Percentiles rank a stretch among this genome's conserved stretches.
phyloP scores from a whole-genome alignment of 805 yeast genomes.

The Isabelozyma gotoi region DNA sequence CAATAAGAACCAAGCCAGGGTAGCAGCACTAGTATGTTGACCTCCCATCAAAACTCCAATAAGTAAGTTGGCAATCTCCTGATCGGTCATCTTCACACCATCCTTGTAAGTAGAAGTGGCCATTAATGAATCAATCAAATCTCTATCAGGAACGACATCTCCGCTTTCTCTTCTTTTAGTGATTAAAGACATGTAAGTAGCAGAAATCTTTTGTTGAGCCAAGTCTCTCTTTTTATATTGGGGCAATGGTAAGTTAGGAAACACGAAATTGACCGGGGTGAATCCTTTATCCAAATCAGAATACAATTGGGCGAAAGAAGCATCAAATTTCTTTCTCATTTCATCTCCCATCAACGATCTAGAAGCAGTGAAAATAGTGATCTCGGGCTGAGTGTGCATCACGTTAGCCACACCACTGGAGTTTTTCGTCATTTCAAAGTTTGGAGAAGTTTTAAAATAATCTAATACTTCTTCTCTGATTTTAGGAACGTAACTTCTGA shows the following conservation, averaged over 20 bases:
- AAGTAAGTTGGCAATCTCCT: conserved; percentile 87
- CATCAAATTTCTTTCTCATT: conserved; percentile 78
- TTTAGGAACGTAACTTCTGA: conserved; percentile 82
- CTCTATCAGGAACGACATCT: conserved; percentile 76
- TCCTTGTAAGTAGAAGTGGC: conserved; percentile 83
- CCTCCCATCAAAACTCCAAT: conserved; percentile 99
- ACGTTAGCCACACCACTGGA: conserved; percentile 58
- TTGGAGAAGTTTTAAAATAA: conserved; percentile 56
- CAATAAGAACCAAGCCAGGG: conserved; percentile 91
- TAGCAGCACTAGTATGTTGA: conserved; percentile 95
- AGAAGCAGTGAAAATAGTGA: conserved; percentile 95
- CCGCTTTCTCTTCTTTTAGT: conserved; percentile 68
- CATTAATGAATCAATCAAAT: conserved; percentile 86
- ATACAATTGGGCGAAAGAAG: conserved; percentile 80
- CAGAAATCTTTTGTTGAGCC: conserved; percentile 81
- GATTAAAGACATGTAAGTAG: conserved; percentile 79
- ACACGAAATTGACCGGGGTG: conserved; percentile 92
- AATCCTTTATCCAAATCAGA: conserved; percentile 95
- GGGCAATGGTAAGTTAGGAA: conserved; percentile 90
- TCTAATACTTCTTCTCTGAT: conserved; percentile 74
- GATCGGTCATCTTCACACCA: conserved; percentile 91
- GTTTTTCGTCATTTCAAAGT: conserved; percentile 41
- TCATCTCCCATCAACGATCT: conserved; percentile 90
- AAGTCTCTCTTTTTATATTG: conserved; percentile 79
- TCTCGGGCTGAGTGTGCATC: conserved; percentile 85